Conservation (phyloP, 2,329 filamentous ascomycete species). For the Rhexocercosporidium sp. region DNA sequence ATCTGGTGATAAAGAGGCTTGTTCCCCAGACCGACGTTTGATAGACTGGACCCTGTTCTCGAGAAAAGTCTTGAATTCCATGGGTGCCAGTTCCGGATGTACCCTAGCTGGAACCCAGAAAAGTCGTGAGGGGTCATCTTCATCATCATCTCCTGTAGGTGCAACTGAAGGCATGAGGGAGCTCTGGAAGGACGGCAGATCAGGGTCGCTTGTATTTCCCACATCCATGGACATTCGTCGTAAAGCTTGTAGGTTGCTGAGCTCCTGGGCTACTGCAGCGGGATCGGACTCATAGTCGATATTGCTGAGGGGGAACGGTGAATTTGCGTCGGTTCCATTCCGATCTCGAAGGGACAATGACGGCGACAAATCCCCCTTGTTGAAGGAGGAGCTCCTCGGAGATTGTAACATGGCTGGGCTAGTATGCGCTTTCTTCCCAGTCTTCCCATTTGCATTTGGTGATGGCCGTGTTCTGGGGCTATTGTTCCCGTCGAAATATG, state of each 20-base stretch:
- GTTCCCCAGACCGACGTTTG: slow-evolving; percentile 80
- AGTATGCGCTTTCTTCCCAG: slow-evolving; percentile 37
- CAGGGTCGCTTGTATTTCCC: slow-evolving; percentile 66
- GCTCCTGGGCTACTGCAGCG: slow-evolving; percentile 72
- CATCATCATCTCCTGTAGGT: slow-evolving; percentile 75
- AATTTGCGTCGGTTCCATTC: slow-evolving; percentile 55
- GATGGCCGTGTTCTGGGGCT: slow-evolving; percentile 32
- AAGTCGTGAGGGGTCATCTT: slow-evolving; percentile 84
- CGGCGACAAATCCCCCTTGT: slow-evolving; percentile 46
- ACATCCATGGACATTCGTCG: slow-evolving; percentile 81
- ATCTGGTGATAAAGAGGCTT: slow-evolving; percentile 62
- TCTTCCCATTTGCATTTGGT: slow-evolving; percentile 36
- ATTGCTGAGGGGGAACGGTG: slow-evolving; percentile 71
- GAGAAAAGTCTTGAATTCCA: slow-evolving; percentile 95
- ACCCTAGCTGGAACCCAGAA: slow-evolving; percentile 96
- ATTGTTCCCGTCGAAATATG: slow-evolving; percentile 36
- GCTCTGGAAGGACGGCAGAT: slow-evolving; percentile 75
- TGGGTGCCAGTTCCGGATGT: slow-evolving; percentile 92
- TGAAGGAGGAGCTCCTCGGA: slow-evolving; percentile 38
- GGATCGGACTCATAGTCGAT: slow-evolving; percentile 77
- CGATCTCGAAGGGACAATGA: slow-evolving; percentile 45
- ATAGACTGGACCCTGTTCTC: slow-evolving; percentile 93
- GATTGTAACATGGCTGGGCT: slow-evolving; percentile 40
- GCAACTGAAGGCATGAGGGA: slow-evolving; percentile 72
- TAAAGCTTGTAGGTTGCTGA: slow-evolving; percentile 75